These are phyloP conservation scores for Flueggea neowawraea DNA, from an alignment of 441 rosid genomes.

Conservation along the genomic window DNA sequence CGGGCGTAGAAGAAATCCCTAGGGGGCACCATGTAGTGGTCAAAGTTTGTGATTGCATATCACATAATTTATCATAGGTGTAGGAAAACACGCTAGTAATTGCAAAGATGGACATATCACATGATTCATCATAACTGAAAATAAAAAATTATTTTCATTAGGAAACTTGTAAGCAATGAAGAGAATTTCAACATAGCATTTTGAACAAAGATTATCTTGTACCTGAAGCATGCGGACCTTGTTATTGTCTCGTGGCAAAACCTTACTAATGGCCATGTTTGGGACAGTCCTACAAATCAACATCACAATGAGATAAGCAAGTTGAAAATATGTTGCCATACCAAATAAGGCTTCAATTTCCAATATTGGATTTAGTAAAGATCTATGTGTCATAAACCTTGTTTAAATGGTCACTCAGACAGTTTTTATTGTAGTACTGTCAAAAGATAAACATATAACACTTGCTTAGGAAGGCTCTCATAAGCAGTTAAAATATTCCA, in stretches of 20 bases:
- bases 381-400: background rate
- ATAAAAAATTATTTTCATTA: background rate
- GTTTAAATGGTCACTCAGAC: background rate
- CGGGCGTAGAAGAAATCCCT: no score
- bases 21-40: no score
- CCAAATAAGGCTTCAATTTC: no score
- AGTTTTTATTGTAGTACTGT: background rate
- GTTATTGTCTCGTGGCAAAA: constrained; percentile 88
- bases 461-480: constrained; percentile 96
- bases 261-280: constrained; percentile 90
- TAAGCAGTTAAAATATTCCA: constrained; percentile 94
- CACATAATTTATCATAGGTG: no score
- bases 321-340: background rate
- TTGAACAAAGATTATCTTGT: constrained; percentile 17
- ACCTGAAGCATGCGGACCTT: constrained; percentile 96
- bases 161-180: background rate
- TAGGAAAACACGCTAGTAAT: no score
- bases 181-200: background rate
- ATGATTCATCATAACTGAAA: background rate
- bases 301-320: constrained; percentile 5
- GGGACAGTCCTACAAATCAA: constrained; percentile 79
- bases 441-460: constrained; percentile 9
- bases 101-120: no score
- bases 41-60: no score
- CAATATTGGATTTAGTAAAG: background rate